phyloP scores from a whole-genome alignment of 805 yeast genomes.

The Ogataea nonfermentans region DNA sequence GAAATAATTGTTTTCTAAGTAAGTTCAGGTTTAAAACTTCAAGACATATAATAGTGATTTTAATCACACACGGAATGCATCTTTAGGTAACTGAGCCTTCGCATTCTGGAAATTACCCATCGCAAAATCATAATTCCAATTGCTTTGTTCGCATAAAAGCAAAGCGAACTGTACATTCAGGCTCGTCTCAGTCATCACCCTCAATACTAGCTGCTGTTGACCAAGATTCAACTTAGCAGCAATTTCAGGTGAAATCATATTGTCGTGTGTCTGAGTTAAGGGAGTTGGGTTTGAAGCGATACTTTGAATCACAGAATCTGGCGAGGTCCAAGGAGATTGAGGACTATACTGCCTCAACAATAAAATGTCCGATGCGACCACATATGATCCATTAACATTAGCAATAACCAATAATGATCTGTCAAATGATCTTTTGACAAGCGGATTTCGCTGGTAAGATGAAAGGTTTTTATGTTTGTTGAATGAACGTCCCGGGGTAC shows the following conservation, averaged over 20 bases:
- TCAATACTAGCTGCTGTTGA: conserved; percentile 65
- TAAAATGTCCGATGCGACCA: conserved; percentile 86
- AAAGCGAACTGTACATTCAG: conserved; percentile 75
- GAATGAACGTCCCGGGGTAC: conserved; percentile 7
- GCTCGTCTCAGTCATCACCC: conserved; percentile 68
- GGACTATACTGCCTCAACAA: conserved; percentile 61
- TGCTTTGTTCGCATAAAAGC: conserved; percentile 84
- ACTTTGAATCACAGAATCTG: neutral
- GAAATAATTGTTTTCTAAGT: too few species aligned
- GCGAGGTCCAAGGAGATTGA: conserved; percentile 50
- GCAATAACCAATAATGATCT: conserved; percentile 75
- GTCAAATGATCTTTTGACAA: conserved; percentile 77
- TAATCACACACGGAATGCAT: conserved; percentile 40
- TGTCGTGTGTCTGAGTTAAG: conserved; percentile 9
- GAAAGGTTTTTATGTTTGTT: conserved; percentile 28
- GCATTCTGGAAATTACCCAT: conserved; percentile 68
- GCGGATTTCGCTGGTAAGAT: conserved; percentile 27
- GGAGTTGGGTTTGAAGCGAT: too few species aligned
- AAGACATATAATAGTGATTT: too few species aligned
- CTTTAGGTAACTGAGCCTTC: conserved; percentile 49
- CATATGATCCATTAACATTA: conserved; percentile 62
- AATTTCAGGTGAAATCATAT: conserved; percentile 53
- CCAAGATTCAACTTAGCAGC: conserved; percentile 46
- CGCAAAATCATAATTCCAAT: conserved; percentile 76
- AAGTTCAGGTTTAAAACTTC: too few species aligned